Conservation (phyloP, 345 rosid species). For the Orychophragmus violaceus region DNA sequence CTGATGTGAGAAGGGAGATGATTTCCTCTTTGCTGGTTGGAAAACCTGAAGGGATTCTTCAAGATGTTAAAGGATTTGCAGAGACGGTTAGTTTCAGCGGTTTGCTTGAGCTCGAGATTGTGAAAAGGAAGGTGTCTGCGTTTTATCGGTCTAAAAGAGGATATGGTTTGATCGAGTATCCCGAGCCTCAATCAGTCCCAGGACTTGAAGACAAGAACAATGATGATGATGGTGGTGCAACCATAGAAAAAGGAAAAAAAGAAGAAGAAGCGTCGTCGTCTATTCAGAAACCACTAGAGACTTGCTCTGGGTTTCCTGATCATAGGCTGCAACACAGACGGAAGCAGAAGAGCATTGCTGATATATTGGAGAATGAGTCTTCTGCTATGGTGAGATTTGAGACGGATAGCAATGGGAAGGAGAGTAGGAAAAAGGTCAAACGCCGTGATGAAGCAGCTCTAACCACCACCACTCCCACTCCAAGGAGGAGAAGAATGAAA, state of each 20-base stretch:
- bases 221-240: conserved; percentile 28
- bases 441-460: conserved; percentile 17
- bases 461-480: background rate
- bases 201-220: conserved; percentile 64
- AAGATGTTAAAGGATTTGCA: conserved; percentile 43
- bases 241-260: conserved; percentile 23
- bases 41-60: conserved; percentile 43
- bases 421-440: conserved; percentile 34
- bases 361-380: conserved; percentile 45
- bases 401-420: conserved; percentile 18
- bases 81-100: conserved; percentile 27
- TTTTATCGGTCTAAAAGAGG: conserved; percentile 55
- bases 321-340: conserved; percentile 40
- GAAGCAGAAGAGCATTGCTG: conserved; percentile 88
- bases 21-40: conserved; percentile 39
- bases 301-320: conserved; percentile 35
- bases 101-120: conserved; percentile 43
- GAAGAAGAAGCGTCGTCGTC: conserved; percentile 21
- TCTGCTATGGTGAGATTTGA: conserved; percentile 28
- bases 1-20: conserved; percentile 46
- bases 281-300: conserved; percentile 24
- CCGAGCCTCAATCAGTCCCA: conserved; percentile 46
- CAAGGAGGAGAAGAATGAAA: conserved; percentile 21
- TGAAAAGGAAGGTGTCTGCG: conserved; percentile 66
- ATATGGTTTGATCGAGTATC: conserved; percentile 35